These are phyloP conservation scores for Phytopythium boreale DNA, from an alignment of 352 stramenopile genomes.

Conservation along the genomic window DNA sequence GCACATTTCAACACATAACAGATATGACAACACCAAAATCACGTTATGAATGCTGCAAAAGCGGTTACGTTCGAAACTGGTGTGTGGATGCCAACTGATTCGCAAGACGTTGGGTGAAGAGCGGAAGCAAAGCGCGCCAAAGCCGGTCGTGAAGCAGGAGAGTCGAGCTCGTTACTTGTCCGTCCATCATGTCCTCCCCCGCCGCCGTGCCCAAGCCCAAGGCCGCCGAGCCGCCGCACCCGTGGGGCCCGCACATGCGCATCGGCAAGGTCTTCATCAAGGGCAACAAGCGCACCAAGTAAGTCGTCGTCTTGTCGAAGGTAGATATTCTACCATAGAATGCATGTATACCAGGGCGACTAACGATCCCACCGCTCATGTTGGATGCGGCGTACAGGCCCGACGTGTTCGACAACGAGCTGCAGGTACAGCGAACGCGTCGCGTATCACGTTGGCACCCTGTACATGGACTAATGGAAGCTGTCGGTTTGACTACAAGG, in stretches of 20 bases:
- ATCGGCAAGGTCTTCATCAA: conserved; percentile 87
- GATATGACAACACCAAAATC: background rate
- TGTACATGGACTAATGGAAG: background rate
- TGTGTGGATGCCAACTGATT: background rate
- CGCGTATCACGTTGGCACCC: background rate
- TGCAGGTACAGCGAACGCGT: conserved; percentile 40
- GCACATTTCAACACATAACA: background rate
- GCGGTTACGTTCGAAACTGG: background rate
- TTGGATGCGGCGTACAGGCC: conserved; percentile 28
- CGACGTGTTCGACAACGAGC: conserved; percentile 84
- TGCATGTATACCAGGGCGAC: no score
- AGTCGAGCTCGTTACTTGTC: background rate
- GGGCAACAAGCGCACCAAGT: conserved; percentile 88
- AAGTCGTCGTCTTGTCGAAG: conserved; percentile 6
- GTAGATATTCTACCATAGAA: no score
- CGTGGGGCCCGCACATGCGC: conserved; percentile 76
- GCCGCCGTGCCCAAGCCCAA: conserved; percentile 11
- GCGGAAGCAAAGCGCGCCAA: background rate
- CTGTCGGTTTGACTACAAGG: conserved; percentile 17
- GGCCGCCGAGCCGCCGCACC: conserved; percentile 39
- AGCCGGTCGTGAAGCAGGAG: background rate
- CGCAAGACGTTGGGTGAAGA: background rate
- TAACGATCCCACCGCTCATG: conserved; percentile 3
- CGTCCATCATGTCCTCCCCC: background rate
- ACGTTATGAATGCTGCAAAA: background rate